Base-by-base conservation (phyloP, 768 basidiomycete genomes). In the Mrakia blollopis region DNA sequence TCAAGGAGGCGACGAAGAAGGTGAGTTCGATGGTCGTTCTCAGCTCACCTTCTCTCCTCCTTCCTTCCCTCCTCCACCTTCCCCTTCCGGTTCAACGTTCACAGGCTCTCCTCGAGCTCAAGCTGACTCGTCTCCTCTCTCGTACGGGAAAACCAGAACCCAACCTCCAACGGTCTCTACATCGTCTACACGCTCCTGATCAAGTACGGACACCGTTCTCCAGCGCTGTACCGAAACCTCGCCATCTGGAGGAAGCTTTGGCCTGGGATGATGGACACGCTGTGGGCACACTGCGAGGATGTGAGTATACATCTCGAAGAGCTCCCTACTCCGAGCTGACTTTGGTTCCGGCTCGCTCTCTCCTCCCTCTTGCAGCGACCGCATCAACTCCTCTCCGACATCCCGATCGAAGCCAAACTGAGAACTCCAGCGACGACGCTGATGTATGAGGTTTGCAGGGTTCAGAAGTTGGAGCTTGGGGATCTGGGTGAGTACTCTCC, bases 371-470 rank as follows among this genome's bases (percentile, higher is more conserved):
- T 80, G 81, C 61, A 71, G 84, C 80, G 79, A 81, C 25, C 91
- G 92, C 18, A 94, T 96, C 78, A 72, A 35, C 30, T 72, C 37
- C 50, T 52, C 50, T 30, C 39, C 28, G 47, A 72, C 94, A 96
- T 83, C 23, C 35, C 65, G 21, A 13, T 68, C 65, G 65, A 68
- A 39, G 91, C 90, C 30, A 91, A 92, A 80, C 84, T 98, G 41
- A 85, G 92, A 80, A 84, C 88, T 72, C 85, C 95, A 50, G 87
- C 90, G 44, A 87, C 93, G 23, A 87, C 87, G 76, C 82, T 96
- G 50, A 85, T 99, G 76, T 99, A 98, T 80, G 94, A 98, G 84
- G 91, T 98, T 10, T 95, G 93, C 83, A 87, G 93, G 71, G 91
- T 97, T 72, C 94, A 96, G 83, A 93, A 91, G 80, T 83, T 96